phyloP scores from a whole-genome alignment of 1,284 basidiomycete species.

The Cryptococcus sp. region DNA sequence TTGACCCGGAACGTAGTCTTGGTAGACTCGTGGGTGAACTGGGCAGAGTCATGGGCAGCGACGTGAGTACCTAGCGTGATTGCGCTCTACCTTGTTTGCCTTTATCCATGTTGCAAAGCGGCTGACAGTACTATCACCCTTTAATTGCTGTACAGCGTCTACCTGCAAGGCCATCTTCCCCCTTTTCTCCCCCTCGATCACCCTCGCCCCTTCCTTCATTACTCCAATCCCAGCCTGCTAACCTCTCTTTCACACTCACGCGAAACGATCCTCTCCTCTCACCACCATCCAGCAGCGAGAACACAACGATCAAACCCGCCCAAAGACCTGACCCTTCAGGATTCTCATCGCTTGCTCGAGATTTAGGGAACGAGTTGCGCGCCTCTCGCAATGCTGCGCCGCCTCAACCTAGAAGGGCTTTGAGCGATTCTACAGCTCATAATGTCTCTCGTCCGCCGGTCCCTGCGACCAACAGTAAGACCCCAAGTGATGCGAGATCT shows the following conservation, averaged over 20 bases:
- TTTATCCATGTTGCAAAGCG: too few species aligned
- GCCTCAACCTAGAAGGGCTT: constrained; percentile 19
- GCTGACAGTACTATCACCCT: background rate
- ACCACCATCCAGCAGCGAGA: constrained; percentile 30
- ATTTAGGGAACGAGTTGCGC: constrained; percentile 24
- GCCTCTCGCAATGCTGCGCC: constrained; percentile 3
- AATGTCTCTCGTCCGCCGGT: constrained; percentile 24
- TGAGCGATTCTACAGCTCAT: constrained; percentile 35
- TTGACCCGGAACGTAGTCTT: constrained; percentile 79
- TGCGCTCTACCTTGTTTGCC: background rate
- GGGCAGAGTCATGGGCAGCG: constrained; percentile 43
- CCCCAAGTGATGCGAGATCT: background rate
- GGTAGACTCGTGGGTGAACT: constrained; percentile 58
- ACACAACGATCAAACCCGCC: constrained; percentile 2
- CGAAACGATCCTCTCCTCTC: constrained; percentile 44
- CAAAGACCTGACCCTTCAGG: constrained; percentile 4
- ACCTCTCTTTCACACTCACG: constrained; percentile 51
- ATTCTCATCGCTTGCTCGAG: constrained; percentile 23
- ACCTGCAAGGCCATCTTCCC: constrained; percentile 28
- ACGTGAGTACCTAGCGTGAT: constrained; percentile 24
- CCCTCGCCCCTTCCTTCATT: constrained; percentile 25
- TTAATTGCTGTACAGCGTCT: constrained; percentile 15
- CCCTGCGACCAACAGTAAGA: background rate
- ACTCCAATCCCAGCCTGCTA: constrained; percentile 48
- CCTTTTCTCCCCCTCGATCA: constrained; percentile 20